A percentile compares a stretch with the other conserved stretches of the same genome.
These are phyloP conservation scores for Colletotrichum orbiculare DNA, from an alignment of 2,329 filamentous ascomycete species.

Conservation along the genomic window DNA sequence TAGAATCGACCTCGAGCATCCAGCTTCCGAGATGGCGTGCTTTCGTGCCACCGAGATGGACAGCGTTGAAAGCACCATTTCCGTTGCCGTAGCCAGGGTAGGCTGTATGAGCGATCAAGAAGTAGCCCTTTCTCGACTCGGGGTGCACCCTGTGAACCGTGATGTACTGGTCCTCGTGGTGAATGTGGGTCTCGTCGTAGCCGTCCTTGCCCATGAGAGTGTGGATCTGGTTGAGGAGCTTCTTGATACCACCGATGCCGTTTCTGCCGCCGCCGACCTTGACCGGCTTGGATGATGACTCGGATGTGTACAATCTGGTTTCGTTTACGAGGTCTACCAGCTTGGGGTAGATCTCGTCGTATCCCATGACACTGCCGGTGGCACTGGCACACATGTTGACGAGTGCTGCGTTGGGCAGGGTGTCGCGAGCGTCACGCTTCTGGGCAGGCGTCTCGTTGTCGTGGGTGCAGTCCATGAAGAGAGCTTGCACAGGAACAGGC, in stretches of 20 bases:
- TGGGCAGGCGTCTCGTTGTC: conserved; percentile 97
- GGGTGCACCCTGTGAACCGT: conserved; percentile 97
- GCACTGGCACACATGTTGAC: conserved; percentile 97
- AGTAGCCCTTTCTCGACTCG: conserved; percentile 90
- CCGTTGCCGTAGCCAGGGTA: conserved; percentile 91
- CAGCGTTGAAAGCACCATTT: conserved; percentile 82
- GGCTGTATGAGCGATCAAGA: conserved; percentile 94
- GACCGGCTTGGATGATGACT: conserved; percentile 73
- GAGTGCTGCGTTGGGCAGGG: conserved; percentile 90
- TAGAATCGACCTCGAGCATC: conserved; percentile 89
- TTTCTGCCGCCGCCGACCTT: conserved; percentile 77
- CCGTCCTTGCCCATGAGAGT: conserved; percentile 94
- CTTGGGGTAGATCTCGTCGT: conserved; percentile 94
- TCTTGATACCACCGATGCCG: conserved; percentile 91
- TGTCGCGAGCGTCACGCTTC: conserved; percentile 93
- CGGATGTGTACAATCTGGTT: conserved; percentile 82
- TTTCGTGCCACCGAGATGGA: conserved; percentile 84
- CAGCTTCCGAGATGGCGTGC: conserved; percentile 90
- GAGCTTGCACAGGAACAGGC: conserved; percentile 87
- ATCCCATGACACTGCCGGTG: conserved; percentile 96
- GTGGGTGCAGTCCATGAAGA: conserved; percentile 99
- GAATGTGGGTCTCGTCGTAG: conserved; percentile 95
- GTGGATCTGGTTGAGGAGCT: conserved; percentile 93
- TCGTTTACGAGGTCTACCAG: conserved; percentile 95
- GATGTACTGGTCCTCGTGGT: conserved; percentile 95